Evolutionary conservation across 371 early-diverging fungal species (phyloP), one percentile per base, ranked within the genome.

Genomic region (Syncephalis fuscata): DNA sequence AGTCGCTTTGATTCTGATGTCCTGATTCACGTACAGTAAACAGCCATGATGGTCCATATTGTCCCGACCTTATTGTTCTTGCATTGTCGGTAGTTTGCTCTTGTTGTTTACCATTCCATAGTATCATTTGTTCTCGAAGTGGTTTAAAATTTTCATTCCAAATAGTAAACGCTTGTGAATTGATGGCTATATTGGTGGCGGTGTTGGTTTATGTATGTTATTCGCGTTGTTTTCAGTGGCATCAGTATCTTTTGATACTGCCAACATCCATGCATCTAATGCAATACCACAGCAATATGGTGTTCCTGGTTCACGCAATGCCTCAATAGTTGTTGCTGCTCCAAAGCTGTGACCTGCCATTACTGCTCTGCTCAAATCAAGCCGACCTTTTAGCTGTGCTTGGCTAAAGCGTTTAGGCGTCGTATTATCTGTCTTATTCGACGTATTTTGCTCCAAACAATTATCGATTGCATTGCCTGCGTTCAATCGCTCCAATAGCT

Each of bases 281-380:
- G 60, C 43, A 15, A 73, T 52, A 0, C 66, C 69, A 21, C 56
- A 56, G 49, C 49, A 54, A 42, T 62, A 70, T 9, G 59, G 52
- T 27, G 45, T 41, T 2, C 47, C 16, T 36, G 49, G 48, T 2
- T 52, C 45, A 41, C 51, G 52, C 8, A 66, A 45, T 44, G 36
- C 43, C 9, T 53, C 52, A 45, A 70, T 53, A 9, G 59, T 49
- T 0, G 75, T 71, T n/a, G 71, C 71, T 10, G 58, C 77, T 5
- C 78, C 78, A 63, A 75, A 78, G 23, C 63, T 62, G 57, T 78
- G 78, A 32, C 78, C 78, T 5, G 65, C 58, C 57, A 74, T 59
- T 25, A 62, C 58, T 26, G 58, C 5, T 15, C 60, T 55, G 1
- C 60, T 54, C 38, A 70, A 49, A 52, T 75, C 67, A 9, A 75